Evolutionary conservation across 2,329 filamentous ascomycete genomes (phyloP).

Genomic region (Exophiala aquamarina): DNA sequence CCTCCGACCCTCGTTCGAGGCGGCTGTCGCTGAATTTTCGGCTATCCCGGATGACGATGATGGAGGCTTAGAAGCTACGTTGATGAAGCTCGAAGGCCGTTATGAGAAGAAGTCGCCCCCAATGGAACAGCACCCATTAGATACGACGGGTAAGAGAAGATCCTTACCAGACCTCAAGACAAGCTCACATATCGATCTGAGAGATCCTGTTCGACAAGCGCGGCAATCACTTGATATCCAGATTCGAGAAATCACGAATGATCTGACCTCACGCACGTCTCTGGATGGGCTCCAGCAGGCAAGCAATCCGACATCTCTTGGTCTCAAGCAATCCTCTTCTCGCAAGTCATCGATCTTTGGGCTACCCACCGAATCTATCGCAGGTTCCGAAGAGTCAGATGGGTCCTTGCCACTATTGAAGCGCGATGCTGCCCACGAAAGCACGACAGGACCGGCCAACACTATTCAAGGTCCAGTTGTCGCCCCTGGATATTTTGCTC

Average conservation of each 20-base stretch:
- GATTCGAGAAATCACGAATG: neutral
- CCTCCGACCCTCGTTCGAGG: conserved; percentile 74
- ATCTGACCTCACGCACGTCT: conserved; percentile 4
- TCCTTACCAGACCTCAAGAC: conserved; percentile 21
- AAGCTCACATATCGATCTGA: conserved; percentile 5
- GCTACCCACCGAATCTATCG: conserved; percentile 45
- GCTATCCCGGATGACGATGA: conserved; percentile 86
- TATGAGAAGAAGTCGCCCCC: conserved; percentile 58
- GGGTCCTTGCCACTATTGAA: conserved; percentile 76
- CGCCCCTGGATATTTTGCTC: conserved; percentile 21
- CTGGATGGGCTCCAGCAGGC: conserved; percentile 11
- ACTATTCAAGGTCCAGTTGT: neutral
- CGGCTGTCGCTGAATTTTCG: conserved; percentile 81
- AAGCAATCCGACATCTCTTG: neutral
- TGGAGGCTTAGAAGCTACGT: conserved; percentile 86
- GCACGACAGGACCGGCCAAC: conserved; percentile 1
- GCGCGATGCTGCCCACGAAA: conserved; percentile 46
- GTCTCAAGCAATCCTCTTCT: conserved; percentile 8
- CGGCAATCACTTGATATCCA: neutral
- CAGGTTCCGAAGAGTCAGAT: conserved; percentile 71
- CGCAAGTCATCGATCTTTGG: conserved; percentile 31
- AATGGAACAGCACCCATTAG: conserved; percentile 21
- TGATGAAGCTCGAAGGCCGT: conserved; percentile 88
- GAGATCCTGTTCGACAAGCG: neutral
- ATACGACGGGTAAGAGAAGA: conserved; percentile 14